These are phyloP conservation scores for Lepiota venenata DNA, from an alignment of 768 basidiomycete species.

Conservation along the genomic window DNA sequence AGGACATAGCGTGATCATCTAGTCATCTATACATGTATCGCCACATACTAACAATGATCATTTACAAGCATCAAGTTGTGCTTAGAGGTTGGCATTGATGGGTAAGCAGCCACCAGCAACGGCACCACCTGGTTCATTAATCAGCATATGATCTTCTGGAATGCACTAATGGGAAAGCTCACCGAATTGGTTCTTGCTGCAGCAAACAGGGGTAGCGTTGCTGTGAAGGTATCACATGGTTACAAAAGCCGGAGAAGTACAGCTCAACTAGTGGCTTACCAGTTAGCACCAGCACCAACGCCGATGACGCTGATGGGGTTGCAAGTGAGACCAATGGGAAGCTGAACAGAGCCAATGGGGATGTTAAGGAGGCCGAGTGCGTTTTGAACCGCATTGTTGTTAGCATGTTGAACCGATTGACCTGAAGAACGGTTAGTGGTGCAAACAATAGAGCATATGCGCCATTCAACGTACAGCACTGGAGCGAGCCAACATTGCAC, in stretches of 20 bases:
- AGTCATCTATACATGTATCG: too few relatives aligned
- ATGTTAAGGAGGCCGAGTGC: not conserved
- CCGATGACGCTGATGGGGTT: slow-evolving; percentile 2
- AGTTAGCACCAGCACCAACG: not conserved
- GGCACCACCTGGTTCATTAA: slow-evolving; percentile 11
- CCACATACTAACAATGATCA: too few relatives aligned
- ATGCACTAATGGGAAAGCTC: not conserved
- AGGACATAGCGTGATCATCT: too few relatives aligned
- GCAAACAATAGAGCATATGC: too few relatives aligned
- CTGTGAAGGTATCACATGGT: too few relatives aligned
- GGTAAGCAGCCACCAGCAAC: slow-evolving; percentile 18
- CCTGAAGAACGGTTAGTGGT: too few relatives aligned
- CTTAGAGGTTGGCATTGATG: slow-evolving; percentile 16
- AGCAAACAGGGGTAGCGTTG: slow-evolving; percentile 18
- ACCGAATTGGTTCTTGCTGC: slow-evolving; percentile 19
- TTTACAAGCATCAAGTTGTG: too few relatives aligned
- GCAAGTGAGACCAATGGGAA: not conserved
- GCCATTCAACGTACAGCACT: too few relatives aligned
- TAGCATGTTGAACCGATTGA: too few relatives aligned
- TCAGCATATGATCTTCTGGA: not conserved
- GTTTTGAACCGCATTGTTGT: not conserved
- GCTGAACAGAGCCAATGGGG: not conserved
- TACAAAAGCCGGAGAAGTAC: too few relatives aligned
- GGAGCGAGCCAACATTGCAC: too few relatives aligned
- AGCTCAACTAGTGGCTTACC: too few relatives aligned